Conservation (phyloP, 805 yeast genomes). For the Lipomyces starkeyi region DNA sequence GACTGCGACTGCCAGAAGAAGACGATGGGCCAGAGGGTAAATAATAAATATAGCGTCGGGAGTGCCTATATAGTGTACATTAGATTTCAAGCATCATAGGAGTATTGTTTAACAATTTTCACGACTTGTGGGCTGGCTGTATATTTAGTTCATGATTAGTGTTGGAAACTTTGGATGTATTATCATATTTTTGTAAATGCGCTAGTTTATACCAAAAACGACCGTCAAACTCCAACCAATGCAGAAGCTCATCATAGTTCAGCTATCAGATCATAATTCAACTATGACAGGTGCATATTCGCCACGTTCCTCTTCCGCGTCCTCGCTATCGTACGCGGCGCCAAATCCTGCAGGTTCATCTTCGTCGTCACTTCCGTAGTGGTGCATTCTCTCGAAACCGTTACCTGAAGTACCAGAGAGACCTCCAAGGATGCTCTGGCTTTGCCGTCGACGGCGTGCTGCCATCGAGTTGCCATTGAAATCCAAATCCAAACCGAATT, state of each 20-base stretch:
- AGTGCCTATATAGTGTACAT: background rate
- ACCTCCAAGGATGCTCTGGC: slow-evolving; percentile 9
- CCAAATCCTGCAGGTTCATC: slow-evolving; percentile 5
- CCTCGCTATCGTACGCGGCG: slow-evolving; percentile 28
- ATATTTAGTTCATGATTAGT: background rate
- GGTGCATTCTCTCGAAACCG: slow-evolving; percentile 41
- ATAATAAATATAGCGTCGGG: background rate
- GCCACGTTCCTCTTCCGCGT: slow-evolving; percentile 38
- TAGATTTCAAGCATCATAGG: background rate
- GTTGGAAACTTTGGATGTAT: background rate
- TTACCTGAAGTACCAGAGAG: slow-evolving; percentile 17
- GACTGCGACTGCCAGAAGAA: slow-evolving; percentile 29
- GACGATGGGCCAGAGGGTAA: background rate
- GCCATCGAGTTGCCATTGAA: slow-evolving; percentile 7
- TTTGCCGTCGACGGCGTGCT: slow-evolving; percentile 13
- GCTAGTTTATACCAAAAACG: background rate
- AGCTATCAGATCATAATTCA: slow-evolving; percentile 24
- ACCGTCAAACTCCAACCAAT: background rate
- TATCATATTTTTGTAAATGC: background rate
- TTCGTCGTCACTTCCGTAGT: slow-evolving; percentile 39
- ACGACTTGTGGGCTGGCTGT: background rate
- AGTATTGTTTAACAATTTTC: background rate
- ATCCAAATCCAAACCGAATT: slow-evolving; percentile 9
- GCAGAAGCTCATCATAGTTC: background rate
- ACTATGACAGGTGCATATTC: slow-evolving; percentile 40